Percentiles rank a stretch among this genome's conserved stretches.
phyloP scores from a whole-genome alignment of 2,329 filamentous ascomycete species.

The Ophiocordyceps australis region DNA sequence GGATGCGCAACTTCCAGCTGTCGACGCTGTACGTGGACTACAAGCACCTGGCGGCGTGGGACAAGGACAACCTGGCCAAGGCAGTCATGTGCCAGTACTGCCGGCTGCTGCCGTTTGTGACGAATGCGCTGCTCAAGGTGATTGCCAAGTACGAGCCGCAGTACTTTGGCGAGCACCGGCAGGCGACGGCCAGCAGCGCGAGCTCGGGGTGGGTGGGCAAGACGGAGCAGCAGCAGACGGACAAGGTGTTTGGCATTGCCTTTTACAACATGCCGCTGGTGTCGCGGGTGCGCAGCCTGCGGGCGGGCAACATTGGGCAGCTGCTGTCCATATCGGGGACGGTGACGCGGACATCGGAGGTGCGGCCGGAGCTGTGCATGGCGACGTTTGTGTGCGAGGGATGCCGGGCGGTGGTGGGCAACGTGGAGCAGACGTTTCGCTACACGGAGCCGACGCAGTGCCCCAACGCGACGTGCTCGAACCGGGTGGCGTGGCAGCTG shows the following conservation, averaged over 20 bases:
- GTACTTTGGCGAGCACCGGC: slow-evolving; percentile 85
- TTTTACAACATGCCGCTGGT: slow-evolving; percentile 88
- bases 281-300: slow-evolving; percentile 67
- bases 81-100: slow-evolving; percentile 87
- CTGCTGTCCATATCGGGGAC: slow-evolving; percentile 93
- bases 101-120: slow-evolving; percentile 83
- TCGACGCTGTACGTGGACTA: slow-evolving; percentile 80
- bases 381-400: slow-evolving; percentile 85
- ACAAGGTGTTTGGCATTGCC: slow-evolving; percentile 84
- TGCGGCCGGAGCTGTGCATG: slow-evolving; percentile 79
- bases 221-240: slow-evolving; percentile 85
- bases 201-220: slow-evolving; percentile 57
- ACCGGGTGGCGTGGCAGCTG: slow-evolving; percentile 85
- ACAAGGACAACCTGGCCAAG: slow-evolving; percentile 65
- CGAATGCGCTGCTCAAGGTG: slow-evolving; percentile 73
- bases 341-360: slow-evolving; percentile 91
- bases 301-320: slow-evolving; percentile 80
- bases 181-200: slow-evolving; percentile 59
- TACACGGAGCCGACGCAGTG: slow-evolving; percentile 96
- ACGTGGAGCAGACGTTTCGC: slow-evolving; percentile 92
- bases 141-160: slow-evolving; percentile 87
- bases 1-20: slow-evolving; percentile 54
- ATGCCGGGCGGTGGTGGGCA: slow-evolving; percentile 69
- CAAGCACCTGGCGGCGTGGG: slow-evolving; percentile 61
- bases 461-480: slow-evolving; percentile 72